phyloP scores from a whole-genome alignment of 2,329 filamentous ascomycete species.

The Venturia aucupariae region DNA sequence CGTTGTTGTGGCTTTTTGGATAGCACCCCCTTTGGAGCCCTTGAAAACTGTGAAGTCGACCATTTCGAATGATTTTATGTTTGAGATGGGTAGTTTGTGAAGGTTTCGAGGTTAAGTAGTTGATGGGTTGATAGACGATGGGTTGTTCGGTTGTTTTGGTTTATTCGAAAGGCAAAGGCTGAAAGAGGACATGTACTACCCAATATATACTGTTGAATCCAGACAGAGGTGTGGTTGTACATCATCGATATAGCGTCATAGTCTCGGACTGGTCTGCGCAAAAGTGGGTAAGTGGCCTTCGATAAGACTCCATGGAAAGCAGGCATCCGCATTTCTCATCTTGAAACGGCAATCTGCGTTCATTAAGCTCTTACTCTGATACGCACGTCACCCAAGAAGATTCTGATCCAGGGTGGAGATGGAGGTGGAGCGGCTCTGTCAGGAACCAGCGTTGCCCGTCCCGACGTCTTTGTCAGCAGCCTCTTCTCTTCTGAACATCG shows the following conservation, averaged over 20 bases:
- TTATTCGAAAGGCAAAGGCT: background rate
- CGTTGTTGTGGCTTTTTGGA: constrained; percentile 42
- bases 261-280: background rate
- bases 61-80: constrained; percentile 3
- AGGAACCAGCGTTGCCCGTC: background rate
- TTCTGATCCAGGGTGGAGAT: background rate
- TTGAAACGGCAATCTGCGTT: constrained; percentile 1
- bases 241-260: constrained; percentile 4
- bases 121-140: background rate
- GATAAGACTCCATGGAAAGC: background rate
- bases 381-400: background rate
- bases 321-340: background rate
- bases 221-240: background rate
- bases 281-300: background rate
- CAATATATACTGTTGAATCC: background rate
- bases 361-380: background rate
- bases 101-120: background rate
- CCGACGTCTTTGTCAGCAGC: no score
- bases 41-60: constrained; percentile 53
- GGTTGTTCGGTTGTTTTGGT: background rate
- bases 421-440: background rate
- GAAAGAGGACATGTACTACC: background rate
- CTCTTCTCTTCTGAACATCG: no score
- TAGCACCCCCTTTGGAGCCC: constrained; percentile 48
- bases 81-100: background rate